Base-by-base conservation (phyloP, 768 basidiomycete species). In the Boletus bicolor region DNA sequence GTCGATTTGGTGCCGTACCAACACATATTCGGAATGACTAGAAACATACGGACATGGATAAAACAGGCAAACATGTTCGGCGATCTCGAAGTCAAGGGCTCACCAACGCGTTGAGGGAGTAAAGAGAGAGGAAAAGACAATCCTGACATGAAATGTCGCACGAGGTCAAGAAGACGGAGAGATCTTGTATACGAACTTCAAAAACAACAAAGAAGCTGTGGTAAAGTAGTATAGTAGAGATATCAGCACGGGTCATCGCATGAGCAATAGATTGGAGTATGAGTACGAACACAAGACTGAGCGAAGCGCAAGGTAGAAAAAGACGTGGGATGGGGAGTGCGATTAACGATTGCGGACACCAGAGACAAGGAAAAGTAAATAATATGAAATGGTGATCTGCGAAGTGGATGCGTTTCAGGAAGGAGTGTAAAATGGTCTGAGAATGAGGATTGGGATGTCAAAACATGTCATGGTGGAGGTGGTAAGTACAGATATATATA, bases 401-500 rank as follows among this genome's bases (percentile, higher is more conserved):
- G 49, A 60, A 64, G 51, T 64, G 60, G 61, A 71, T 72, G 69
- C 65, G 51, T 50, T 62, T 64, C 69, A 53, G 62, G 63, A 58
- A 51, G 54, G 2, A 53, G 46, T 51, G 47, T 30, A 49, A 55
- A n/a, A 53, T 64, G 60, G 55, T 59, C 49, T 43, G 58, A 55
- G 55, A 62, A 65, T 71, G 70, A 66, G 65, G 58, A 66, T 58
- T 63, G 61, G 54, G 64, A 66, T 67, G 65, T 71, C 68, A 60
- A 72, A 30, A 62, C 69, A 64, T 68, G 72, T 69, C 64, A 56
- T 73, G 68, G 54, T 49, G 53, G 58, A 49, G 64, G 50, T 71
- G 63, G 70, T 71, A 73, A 73, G 70, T 71, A 71, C 70, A 71
- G 68, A 71, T 71, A 71, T 70, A 69, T 71, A 71, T 71, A 73